These are phyloP conservation scores for Ceratocystis huliohia DNA, from an alignment of 2,329 filamentous ascomycete species.

Conservation along the genomic window DNA sequence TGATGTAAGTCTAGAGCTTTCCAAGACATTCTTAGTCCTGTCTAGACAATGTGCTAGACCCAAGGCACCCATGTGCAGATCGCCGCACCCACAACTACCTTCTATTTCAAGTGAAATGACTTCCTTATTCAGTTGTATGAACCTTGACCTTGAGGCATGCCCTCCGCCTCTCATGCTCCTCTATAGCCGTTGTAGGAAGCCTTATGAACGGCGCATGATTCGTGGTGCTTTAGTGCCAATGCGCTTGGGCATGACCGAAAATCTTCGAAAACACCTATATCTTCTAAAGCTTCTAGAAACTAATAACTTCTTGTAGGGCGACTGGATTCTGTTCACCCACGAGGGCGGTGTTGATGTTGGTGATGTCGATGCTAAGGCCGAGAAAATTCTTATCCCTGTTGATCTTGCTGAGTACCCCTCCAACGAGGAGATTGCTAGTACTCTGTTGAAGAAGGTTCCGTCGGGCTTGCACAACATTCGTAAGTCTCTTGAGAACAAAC, in stretches of 20 bases:
- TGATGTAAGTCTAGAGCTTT: slow-evolving; percentile 60
- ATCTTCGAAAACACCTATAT: not conserved
- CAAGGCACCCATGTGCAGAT: no score
- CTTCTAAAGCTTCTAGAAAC: slow-evolving; percentile 20
- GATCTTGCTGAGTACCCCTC: slow-evolving; percentile 90
- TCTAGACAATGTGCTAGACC: not conserved
- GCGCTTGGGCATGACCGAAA: not conserved
- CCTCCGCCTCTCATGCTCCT: not conserved
- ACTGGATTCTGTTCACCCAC: slow-evolving; percentile 99
- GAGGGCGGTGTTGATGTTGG: slow-evolving; percentile 99
- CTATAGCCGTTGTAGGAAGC: not conserved
- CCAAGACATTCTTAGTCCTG: not conserved
- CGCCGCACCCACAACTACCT: not conserved
- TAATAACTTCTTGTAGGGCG: slow-evolving; percentile 53
- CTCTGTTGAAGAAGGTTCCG: slow-evolving; percentile 85
- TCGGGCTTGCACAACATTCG: slow-evolving; percentile 88
- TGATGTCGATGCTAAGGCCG: slow-evolving; percentile 96
- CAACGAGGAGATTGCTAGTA: slow-evolving; percentile 78
- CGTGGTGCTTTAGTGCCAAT: not conserved
- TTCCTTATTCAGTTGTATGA: not conserved
- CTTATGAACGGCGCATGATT: not conserved
- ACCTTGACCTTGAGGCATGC: not conserved
- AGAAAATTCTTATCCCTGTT: slow-evolving; percentile 96
- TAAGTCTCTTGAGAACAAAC: slow-evolving; percentile 9
- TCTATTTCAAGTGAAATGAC: not conserved